Base-by-base conservation (phyloP, 371 early-diverging fungal genomes). In the Lichtheimia hyalospora region DNA sequence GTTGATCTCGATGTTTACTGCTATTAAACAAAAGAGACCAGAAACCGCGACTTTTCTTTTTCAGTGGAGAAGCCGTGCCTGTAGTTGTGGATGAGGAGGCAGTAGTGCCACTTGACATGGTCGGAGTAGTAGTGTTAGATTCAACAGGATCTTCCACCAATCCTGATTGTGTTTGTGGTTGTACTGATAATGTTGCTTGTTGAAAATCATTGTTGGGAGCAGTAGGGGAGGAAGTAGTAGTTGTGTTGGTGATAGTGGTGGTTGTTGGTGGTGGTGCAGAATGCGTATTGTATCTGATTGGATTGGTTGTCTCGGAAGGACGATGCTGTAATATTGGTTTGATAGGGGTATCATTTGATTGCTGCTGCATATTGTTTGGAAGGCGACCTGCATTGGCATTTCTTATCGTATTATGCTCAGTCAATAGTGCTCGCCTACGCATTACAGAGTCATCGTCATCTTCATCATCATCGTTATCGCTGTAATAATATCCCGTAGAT, bases 31-130 rank as follows among this genome's bases (percentile, higher is more conserved):
- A 34, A 34, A 34, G 34, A 8, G 34, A 53, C 40, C 15, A 13
- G 18, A 25, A 23, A 55, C n/a, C 16, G 23, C 44, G 41, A 23
- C 27, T 55, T 27, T 55, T 55, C 56, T 55, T 55, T 27, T 55
- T 55, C 7, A 41, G 44, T 25, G 56, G 56, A n/a, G 46, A 46
- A 21, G 46, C 46, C 21, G 46, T 46, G 18, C 46, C 46, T 46
- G 46, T 46, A 23, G 56, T 43, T 0, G 56, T 42, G n/a, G 56
- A 21, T 20, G 56, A 41, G 14, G 55, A 54, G 8, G 23, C 34
- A n/a, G 60, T 53, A 8, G 34, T 34, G 34, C 34, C 34, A 34
- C 34, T 34, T 34, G 53, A 53, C 24, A 52, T 43, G 24, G 56
- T 25, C n/a, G 56, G 56, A 8, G 56, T 55, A 10, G 44, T 44